A percentile compares a stretch with the other conserved stretches of the same genome.
phyloP scores from a whole-genome alignment of 768 basidiomycete genomes.

The Tricholoma flavovirens region DNA sequence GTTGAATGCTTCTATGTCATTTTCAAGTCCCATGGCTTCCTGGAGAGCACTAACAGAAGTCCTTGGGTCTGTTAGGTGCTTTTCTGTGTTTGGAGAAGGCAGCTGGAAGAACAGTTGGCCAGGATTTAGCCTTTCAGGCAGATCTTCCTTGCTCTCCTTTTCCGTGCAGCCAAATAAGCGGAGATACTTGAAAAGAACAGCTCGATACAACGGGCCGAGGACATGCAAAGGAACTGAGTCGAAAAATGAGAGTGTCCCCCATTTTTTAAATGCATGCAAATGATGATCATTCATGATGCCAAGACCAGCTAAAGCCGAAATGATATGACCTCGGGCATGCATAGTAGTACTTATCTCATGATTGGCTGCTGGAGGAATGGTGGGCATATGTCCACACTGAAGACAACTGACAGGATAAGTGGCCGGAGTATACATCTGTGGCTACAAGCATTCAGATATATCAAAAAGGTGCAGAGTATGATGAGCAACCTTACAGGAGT shows the following conservation, averaged over 20 bases:
- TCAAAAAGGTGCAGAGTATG: too few species aligned
- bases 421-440: not conserved
- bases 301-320: not conserved
- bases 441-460: too few species aligned
- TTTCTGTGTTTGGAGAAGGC: conserved; percentile 3
- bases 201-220: conserved; percentile 1
- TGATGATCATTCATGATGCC: conserved; percentile 8
- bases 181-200: not conserved
- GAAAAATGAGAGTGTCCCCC: conserved; percentile 1
- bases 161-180: not conserved
- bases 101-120: not conserved
- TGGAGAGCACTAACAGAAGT: not conserved
- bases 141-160: not conserved
- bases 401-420: conserved; percentile 1
- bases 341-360: not conserved
- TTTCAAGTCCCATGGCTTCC: not conserved
- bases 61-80: not conserved
- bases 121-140: not conserved
- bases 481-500: too few species aligned
- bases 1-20: not conserved
- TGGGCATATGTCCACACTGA: not conserved
- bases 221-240: not conserved
- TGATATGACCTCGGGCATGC: not conserved
- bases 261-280: not conserved
- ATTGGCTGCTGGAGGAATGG: not conserved